Evolutionary conservation across 2,329 filamentous ascomycete genomes (phyloP).

Genomic region (Botrytis aclada): DNA sequence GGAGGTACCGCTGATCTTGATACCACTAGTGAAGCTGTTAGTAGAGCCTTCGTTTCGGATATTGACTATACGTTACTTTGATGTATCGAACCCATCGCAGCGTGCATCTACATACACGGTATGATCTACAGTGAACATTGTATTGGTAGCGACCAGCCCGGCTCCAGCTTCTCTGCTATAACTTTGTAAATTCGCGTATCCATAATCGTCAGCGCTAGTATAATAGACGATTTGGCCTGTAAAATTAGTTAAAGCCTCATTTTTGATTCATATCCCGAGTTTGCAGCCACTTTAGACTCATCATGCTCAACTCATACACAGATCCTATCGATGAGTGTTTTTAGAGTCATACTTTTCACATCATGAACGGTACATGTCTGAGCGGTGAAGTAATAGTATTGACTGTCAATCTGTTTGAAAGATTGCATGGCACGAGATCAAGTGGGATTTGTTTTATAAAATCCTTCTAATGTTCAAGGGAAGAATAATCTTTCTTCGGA

Average conservation of each 20-base stretch:
- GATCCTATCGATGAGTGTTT: background rate
- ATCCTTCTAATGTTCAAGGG: background rate
- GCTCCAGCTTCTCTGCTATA: background rate
- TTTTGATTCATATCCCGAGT: background rate
- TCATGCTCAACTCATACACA: background rate
- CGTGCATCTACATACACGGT: background rate
- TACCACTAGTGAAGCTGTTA: background rate
- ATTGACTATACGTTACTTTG: background rate
- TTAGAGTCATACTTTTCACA: background rate
- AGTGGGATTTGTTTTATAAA: background rate
- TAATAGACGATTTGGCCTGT: background rate
- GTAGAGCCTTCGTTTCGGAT: background rate
- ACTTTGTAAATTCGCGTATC: background rate
- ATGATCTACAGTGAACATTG: background rate
- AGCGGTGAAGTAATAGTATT: background rate
- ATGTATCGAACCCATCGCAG: background rate
- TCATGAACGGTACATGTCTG: background rate
- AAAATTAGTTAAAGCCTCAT: background rate
- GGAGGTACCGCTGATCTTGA: background rate
- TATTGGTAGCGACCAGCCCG: too few species aligned
- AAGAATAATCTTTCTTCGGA: background rate
- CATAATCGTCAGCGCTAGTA: background rate
- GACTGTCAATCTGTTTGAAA: background rate
- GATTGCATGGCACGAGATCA: background rate
- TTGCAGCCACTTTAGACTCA: background rate